Evolutionary conservation across 495 filamentous ascomycete species (phyloP), one percentile per base, ranked within the genome.

Genomic region (Penicillium maclennaniae): DNA sequence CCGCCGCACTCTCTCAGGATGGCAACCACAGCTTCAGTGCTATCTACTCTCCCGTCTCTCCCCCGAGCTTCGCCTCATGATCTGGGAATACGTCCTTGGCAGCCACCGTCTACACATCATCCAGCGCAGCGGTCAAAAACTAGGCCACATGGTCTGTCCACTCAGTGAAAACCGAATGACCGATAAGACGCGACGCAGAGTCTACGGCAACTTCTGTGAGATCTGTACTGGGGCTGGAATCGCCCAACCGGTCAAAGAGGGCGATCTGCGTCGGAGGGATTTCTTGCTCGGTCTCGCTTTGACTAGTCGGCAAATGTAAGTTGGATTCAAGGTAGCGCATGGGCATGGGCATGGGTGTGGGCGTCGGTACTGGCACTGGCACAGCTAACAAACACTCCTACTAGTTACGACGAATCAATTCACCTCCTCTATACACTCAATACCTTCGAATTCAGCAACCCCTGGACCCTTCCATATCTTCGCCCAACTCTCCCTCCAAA

Each of bases 371-470:
- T 23, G 23, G 23, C 23, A 23, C 23, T 23, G 23, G 23, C n/a
- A 19, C 17, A 26, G 26, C 40, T 43, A 45, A 49, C 47, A 26
- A 1, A 27, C 15, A 15, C n/a, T 45, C 6, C 42, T 12, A 46
- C 34, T 44, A 77, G 74, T 44, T 73, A 70, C 52, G 46, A 54
- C 44, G 74, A 77, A 64, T 71, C 70, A 1, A 68, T 70, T 47
- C 55, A 66, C 49, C 55, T 70, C 25, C 65, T 77, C 40, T 77
- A 77, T 52, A 65, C 67, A 6, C 54, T 59, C 31, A 70, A 67
- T 58, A 69, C 59, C 43, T 72, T 76, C 53, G 70, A 75, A 52
- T 76, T 77, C 61, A 75, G 71, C 56, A 76, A 70, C 51, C 73
- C 74, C 54, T 77, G 74, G 74, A 65, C 71, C 27, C 68, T 75